A percentile compares a stretch with the other conserved stretches of the same genome.
These are phyloP conservation scores for Fusarium sp. DNA, from an alignment of 2,329 filamentous ascomycete genomes.

Conservation along the genomic window DNA sequence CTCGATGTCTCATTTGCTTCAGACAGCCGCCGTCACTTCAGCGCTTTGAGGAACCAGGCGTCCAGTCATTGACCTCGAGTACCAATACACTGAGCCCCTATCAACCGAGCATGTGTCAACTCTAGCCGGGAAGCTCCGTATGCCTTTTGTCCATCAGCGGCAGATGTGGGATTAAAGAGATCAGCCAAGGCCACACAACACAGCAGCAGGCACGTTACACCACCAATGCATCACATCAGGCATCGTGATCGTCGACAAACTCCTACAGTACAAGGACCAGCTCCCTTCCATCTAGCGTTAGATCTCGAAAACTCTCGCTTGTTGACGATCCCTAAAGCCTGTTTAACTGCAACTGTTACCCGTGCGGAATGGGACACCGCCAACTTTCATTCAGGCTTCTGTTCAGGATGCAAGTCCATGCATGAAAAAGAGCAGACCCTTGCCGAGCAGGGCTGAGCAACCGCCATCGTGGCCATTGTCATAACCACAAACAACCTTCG, in stretches of 20 bases:
- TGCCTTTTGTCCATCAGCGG: slow-evolving; percentile 7
- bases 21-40: not conserved
- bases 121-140: slow-evolving; percentile 10
- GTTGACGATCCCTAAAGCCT: slow-evolving; percentile 12
- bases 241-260: slow-evolving; percentile 9
- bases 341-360: not conserved
- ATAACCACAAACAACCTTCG: slow-evolving; percentile 7
- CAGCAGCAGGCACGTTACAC: not conserved
- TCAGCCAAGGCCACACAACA: not conserved
- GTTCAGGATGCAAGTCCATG: not conserved
- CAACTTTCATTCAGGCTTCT: not conserved
- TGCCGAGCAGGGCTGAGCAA: slow-evolving; percentile 37
- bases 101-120: not conserved
- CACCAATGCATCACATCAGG: slow-evolving; percentile 10
- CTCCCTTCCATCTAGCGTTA: not conserved
- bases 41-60: not conserved
- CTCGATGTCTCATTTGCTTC: slow-evolving; percentile 10
- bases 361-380: not conserved
- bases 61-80: not conserved
- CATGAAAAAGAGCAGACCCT: slow-evolving; percentile 3
- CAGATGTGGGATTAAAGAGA: slow-evolving; percentile 11
- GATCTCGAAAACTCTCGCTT: not conserved
- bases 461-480: slow-evolving; percentile 28
- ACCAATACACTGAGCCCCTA: not conserved
- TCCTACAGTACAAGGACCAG: not conserved